Evolutionary conservation across 2,329 filamentous ascomycete genomes (phyloP).

Genomic region (Myriosclerotinia scirpicola): DNA sequence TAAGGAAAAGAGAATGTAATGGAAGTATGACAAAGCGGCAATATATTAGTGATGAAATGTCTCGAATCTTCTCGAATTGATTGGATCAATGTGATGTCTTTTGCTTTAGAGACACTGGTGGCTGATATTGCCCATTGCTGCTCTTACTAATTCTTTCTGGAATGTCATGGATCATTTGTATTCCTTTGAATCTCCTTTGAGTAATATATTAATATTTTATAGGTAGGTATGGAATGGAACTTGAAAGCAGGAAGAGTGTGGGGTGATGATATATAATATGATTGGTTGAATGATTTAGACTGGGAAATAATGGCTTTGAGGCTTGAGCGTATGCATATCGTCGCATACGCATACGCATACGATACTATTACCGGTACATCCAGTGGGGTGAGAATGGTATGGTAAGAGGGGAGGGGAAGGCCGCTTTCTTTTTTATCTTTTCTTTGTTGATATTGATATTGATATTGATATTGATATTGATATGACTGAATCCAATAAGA

Average conservation of each 20-base stretch:
- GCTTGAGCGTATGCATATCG: constrained; percentile 1
- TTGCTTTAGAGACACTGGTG: neutral
- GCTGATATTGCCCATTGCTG: neutral
- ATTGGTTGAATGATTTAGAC: neutral
- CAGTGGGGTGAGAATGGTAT: neutral
- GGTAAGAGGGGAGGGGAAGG: neutral
- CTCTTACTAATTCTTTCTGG: neutral
- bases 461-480: neutral
- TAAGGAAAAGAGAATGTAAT: neutral
- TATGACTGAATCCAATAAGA: neutral
- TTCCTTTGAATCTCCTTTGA: constrained; percentile 15
- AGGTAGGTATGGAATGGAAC: too few relatives aligned
- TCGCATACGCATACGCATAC: too few relatives aligned
- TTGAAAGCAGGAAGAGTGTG: neutral
- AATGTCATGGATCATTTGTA: neutral
- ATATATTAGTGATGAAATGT: constrained; percentile 4
- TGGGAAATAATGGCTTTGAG: neutral
- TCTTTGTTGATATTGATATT: constrained; percentile 7
- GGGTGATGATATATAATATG: neutral
- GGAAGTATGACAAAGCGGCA: constrained; percentile 10
- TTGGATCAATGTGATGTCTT: neutral
- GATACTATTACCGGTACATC: too few relatives aligned
- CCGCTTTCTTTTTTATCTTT: neutral
- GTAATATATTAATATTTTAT: neutral
- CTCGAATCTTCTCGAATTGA: neutral